These are phyloP conservation scores for Kazachstania sp. DNA, from an alignment of 1,139 yeast species.

Conservation along the genomic window DNA sequence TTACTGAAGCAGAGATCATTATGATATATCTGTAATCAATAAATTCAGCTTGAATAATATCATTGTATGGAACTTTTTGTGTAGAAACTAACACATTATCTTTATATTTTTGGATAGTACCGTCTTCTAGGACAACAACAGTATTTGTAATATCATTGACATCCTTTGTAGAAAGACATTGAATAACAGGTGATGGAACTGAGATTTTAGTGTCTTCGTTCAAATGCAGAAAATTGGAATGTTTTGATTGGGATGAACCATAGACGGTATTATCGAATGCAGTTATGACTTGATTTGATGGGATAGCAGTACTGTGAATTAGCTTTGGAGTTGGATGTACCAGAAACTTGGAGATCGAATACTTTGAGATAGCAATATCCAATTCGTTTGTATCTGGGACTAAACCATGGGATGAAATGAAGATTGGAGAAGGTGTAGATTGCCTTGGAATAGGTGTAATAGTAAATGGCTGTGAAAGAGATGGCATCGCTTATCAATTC, in stretches of 20 bases:
- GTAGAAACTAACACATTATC: conserved; percentile 2
- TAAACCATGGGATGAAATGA: conserved; percentile 21
- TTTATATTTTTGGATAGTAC: conserved; percentile 34
- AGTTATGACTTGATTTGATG: conserved; percentile 29
- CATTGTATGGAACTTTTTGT: conserved; percentile 7
- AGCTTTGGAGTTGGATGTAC: conserved; percentile 76
- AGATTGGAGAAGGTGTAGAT: conserved; percentile 8
- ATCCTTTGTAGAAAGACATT: conserved; percentile 4
- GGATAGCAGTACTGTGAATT: conserved; percentile 32
- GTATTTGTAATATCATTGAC: conserved; percentile 30
- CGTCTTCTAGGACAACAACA: conserved; percentile 38
- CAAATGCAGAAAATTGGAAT: conserved; percentile 5
- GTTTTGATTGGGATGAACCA: conserved; percentile 11
- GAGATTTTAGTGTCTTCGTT: conserved; percentile 7
- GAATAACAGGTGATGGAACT: conserved; percentile 5
- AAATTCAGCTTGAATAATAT: conserved; percentile 9
- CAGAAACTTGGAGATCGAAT: conserved; percentile 62
- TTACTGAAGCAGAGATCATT: conserved; percentile 4
- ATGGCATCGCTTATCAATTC: conserved; percentile 17
- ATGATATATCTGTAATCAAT: conserved; percentile 8
- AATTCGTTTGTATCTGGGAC: conserved; percentile 27
- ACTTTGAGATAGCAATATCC: conserved; percentile 65
- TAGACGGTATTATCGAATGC: conserved; percentile 22
- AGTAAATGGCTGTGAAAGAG: conserved; percentile 31
- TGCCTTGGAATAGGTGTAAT: conserved; percentile 28